Evolutionary conservation across 306 rosid genomes (phyloP), one percentile per base, ranked within the genome.

Genomic region (Hylodesmum podocarpum): DNA sequence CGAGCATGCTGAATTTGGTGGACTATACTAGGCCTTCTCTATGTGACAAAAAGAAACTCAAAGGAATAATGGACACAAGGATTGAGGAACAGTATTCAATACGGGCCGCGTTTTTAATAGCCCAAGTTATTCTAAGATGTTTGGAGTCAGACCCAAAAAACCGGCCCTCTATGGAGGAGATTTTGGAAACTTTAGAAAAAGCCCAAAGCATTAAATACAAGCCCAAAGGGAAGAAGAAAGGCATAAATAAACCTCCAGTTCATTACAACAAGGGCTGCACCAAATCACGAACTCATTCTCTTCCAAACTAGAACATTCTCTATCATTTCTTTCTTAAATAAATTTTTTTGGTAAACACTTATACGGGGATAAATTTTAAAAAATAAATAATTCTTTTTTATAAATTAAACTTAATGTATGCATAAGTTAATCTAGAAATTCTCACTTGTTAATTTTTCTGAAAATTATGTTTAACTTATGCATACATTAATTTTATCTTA

Each of bases 121-220:
- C 94, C 8, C 87, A 57, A 6, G 78, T 96, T 0, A 84, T 91
- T 11, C 9, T 78, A 0, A 82, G 73, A 36, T 96, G 98, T 54
- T 72, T 96, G 16, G 87, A 91, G 21, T 6, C 84, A 3, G 89
- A 88, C 43, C 99, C 86, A 0, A 89, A 78, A 66, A 67, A 62
- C 0, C 84, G 98, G 8, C 99, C 99, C 0, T 83, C 90, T 0
- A 92, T 96, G 97, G 84, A 80, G 9, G 80, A 88, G 11, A 86
- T 96, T 27, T 16, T 91, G 84, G 69, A 3, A 1, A 33, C 46
- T 14, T 47, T 92, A 10, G 84, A 84, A 75, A 85, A 37, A 27
- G 53, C 85, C 5, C 68, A 81, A 53, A 40, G 13, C 59, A 70
- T 79, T 0, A 78, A 49, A 46, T 66, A 71, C 1, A 86, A 69